Conservation (phyloP, 2,329 filamentous ascomycete genomes). For the Stachybotrys chartarum region DNA sequence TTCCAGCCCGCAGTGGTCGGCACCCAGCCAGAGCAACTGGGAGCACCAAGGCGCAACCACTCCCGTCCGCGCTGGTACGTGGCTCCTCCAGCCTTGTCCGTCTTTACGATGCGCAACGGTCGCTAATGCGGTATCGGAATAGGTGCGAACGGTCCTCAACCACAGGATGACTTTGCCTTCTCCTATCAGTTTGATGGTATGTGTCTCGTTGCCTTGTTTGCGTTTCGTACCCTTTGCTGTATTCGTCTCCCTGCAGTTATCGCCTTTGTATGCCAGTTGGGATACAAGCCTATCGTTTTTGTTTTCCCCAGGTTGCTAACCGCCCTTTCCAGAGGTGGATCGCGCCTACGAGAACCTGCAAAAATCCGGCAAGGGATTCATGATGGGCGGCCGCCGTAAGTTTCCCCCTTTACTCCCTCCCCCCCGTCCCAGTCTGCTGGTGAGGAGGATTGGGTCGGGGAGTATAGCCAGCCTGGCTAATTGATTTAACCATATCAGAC, state of each 20-base stretch:
- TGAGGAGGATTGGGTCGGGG: slow-evolving; percentile 11
- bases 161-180: slow-evolving; percentile 75
- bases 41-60: slow-evolving; percentile 35
- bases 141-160: slow-evolving; percentile 70
- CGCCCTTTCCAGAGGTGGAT: slow-evolving; percentile 72
- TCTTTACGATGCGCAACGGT: neutral
- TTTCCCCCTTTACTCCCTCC: slow-evolving; percentile 38
- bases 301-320: neutral
- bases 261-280: neutral
- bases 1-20: slow-evolving; percentile 30
- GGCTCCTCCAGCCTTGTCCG: slow-evolving; percentile 1
- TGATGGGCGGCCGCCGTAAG: slow-evolving; percentile 68
- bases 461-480: slow-evolving; percentile 13
- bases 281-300: no score
- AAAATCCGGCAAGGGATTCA: slow-evolving; percentile 94
- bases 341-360: slow-evolving; percentile 90
- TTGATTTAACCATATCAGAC: slow-evolving; percentile 40
- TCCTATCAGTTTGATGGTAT: slow-evolving; percentile 84
- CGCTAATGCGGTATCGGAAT: slow-evolving; percentile 11
- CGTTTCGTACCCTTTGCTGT: neutral
- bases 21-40: slow-evolving; percentile 32
- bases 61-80: slow-evolving; percentile 31
- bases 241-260: neutral
- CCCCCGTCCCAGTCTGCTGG: slow-evolving; percentile 8
- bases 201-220: slow-evolving; percentile 23